phyloP scores from a whole-genome alignment of 2,329 filamentous ascomycete genomes.

The Penicillium glabrum region DNA sequence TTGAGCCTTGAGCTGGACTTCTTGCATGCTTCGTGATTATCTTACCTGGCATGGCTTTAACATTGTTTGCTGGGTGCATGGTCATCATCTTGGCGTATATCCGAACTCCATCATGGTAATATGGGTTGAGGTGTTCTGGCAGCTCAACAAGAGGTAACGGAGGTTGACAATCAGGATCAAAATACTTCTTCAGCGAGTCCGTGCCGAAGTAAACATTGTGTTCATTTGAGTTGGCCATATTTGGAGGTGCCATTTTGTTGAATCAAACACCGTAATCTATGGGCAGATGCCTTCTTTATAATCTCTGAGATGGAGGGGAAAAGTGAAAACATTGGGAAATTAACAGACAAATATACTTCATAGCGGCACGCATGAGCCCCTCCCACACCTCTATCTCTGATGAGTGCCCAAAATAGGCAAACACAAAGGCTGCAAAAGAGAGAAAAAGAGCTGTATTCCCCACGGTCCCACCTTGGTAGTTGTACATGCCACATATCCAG shows the following conservation, averaged over 20 bases:
- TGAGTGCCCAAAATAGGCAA: neutral
- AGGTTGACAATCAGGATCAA: slow-evolving; percentile 58
- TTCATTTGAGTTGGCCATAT: slow-evolving; percentile 32
- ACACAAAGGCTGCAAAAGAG: neutral
- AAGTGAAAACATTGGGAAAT: neutral
- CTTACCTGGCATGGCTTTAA: slow-evolving; percentile 59
- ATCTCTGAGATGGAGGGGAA: neutral
- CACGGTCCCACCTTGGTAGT: neutral
- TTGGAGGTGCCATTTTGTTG: slow-evolving; percentile 2
- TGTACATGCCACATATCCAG: neutral
- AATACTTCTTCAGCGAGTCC: slow-evolving; percentile 59
- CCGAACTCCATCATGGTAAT: slow-evolving; percentile 57
- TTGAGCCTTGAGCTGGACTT: neutral
- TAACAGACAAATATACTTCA: neutral
- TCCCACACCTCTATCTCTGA: neutral
- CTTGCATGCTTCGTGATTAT: neutral
- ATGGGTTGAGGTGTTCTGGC: slow-evolving; percentile 58
- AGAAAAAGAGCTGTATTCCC: neutral
- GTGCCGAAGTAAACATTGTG: slow-evolving; percentile 60
- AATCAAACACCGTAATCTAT: neutral
- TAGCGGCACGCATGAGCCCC: neutral
- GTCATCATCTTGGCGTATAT: slow-evolving; percentile 69
- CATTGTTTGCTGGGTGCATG: slow-evolving; percentile 64
- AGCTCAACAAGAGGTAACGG: slow-evolving; percentile 63
- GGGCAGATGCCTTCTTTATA: neutral